Evolutionary conservation across 23 red algal genomes (phyloP).

Genomic region (Gracilaria domingensis): DNA sequence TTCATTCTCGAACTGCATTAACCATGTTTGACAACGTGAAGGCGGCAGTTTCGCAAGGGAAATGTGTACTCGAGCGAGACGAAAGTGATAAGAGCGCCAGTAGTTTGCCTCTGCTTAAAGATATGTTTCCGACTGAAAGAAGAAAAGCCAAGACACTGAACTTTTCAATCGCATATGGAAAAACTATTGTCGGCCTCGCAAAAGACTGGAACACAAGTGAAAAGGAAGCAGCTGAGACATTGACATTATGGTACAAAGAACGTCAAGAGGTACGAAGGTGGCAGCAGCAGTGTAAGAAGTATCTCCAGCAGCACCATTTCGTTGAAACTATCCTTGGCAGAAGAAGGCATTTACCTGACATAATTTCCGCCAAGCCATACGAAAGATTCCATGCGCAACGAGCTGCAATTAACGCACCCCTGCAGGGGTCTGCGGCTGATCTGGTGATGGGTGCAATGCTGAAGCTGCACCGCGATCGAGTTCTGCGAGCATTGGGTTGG

Average conservation of each 20-base stretch:
- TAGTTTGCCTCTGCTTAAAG: conserved; percentile 79
- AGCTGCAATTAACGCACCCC: conserved; percentile 92
- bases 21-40: conserved; percentile 89
- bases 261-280: conserved; percentile 81
- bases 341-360: conserved; percentile 79
- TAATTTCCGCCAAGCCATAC: conserved; percentile 6
- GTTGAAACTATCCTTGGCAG: conserved; percentile 91
- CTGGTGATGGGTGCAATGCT: conserved; percentile 95
- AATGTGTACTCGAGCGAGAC: conserved; percentile 71
- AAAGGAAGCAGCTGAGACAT: conserved; percentile 76
- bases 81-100: not conserved
- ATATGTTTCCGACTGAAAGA: conserved; percentile 81
- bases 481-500: conserved; percentile 82
- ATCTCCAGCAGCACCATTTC: conserved; percentile 57
- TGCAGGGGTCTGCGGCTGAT: conserved; percentile 93
- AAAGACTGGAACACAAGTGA: conserved; percentile 81
- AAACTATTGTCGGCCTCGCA: conserved; percentile 82
- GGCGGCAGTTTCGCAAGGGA: conserved; percentile 63
- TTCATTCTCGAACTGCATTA: conserved; percentile 89
- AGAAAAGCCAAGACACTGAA: conserved; percentile 90
- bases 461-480: conserved; percentile 53
- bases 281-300: conserved; percentile 68
- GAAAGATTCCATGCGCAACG: conserved; percentile 70
- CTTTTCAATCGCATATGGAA: conserved; percentile 97
- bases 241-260: conserved; percentile 88